A percentile compares a stretch with the other conserved stretches of the same genome.
Conservation (phyloP, 2,329 filamentous ascomycete species). For the Pseudocercospora vitis region DNA sequence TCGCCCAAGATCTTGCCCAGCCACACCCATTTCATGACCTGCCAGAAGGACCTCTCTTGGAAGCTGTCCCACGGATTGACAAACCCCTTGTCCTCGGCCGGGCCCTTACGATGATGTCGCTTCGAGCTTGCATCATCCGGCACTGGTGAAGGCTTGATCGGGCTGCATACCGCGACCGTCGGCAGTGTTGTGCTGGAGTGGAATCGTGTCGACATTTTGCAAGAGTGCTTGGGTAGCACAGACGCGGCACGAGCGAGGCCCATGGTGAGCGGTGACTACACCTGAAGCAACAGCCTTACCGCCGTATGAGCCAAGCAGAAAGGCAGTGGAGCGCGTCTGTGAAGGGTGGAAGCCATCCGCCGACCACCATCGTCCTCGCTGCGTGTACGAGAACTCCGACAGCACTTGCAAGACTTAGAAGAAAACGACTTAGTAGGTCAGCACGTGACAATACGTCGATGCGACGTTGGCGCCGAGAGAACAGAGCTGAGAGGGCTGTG, state of each 20-base stretch:
- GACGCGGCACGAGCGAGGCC: slow-evolving; percentile 8
- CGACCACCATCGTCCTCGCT: too few species aligned
- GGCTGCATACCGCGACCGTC: slow-evolving; percentile 44
- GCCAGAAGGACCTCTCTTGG: slow-evolving; percentile 37
- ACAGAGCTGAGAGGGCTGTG: too few species aligned
- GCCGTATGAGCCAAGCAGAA: too few species aligned
- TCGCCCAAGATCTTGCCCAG: slow-evolving; percentile 53
- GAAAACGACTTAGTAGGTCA: too few species aligned
- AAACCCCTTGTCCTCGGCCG: slow-evolving; percentile 57
- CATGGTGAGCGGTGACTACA: slow-evolving; percentile 3
- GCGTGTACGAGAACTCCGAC: too few species aligned
- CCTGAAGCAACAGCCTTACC: not conserved
- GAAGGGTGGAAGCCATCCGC: too few species aligned
- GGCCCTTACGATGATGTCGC: slow-evolving; percentile 53
- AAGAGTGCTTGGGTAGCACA: slow-evolving; percentile 3
- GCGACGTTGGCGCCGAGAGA: too few species aligned
- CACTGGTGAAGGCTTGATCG: slow-evolving; percentile 39
- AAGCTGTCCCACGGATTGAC: slow-evolving; percentile 60
- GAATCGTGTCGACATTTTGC: too few species aligned
- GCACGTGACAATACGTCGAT: too few species aligned
- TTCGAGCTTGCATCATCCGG: slow-evolving; percentile 50
- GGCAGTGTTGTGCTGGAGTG: slow-evolving; percentile 2
- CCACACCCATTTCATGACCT: slow-evolving; percentile 41
- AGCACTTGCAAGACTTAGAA: too few species aligned
- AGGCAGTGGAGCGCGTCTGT: too few species aligned